A percentile compares a stretch with the other conserved stretches of the same genome.
These are phyloP conservation scores for Gossypium aridum DNA, from an alignment of 441 rosid genomes.

Conservation along the genomic window DNA sequence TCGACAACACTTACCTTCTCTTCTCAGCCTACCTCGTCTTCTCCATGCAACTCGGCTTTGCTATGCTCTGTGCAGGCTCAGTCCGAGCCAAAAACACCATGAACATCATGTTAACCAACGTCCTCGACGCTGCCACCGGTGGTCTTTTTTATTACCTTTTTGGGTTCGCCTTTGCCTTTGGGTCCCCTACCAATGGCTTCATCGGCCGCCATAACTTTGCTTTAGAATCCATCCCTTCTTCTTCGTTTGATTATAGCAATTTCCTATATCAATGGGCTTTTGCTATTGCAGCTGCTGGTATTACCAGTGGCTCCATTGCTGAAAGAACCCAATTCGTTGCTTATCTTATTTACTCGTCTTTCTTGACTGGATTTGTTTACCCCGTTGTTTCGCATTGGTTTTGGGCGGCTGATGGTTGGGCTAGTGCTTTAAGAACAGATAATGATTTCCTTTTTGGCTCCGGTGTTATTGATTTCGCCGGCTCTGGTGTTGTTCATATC, in stretches of 20 bases:
- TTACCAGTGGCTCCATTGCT: constrained; percentile 67
- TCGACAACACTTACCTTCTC: constrained; percentile 78
- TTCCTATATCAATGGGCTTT: constrained; percentile 80
- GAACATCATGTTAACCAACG: constrained; percentile 96
- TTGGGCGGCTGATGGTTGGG: constrained; percentile 72
- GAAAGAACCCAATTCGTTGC: constrained; percentile 72
- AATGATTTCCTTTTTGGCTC: constrained; percentile 26
- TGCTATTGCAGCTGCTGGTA: constrained; percentile 78
- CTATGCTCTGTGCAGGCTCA: constrained; percentile 93
- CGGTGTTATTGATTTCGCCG: constrained; percentile 70
- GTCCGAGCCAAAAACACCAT: constrained; percentile 87
- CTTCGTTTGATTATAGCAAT: constrained; percentile 34
- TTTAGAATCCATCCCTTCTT: constrained; percentile 41
- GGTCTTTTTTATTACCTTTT: constrained; percentile 80
- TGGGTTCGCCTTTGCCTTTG: constrained; percentile 85
- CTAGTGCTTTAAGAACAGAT: constrained; percentile 30
- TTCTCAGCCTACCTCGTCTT: constrained; percentile 89
- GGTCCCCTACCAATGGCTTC: constrained; percentile 70
- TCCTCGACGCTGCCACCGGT: constrained; percentile 85
- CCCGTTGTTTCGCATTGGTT: constrained; percentile 77
- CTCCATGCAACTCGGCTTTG: constrained; percentile 89
- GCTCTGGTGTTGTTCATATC: constrained; percentile 71
- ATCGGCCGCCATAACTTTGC: constrained; percentile 74
- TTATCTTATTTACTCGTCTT: constrained; percentile 57
- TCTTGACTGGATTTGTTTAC: constrained; percentile 64